Evolutionary conservation across 2,329 filamentous ascomycete genomes (phyloP).

Genomic region (Sporothrix pallida): DNA sequence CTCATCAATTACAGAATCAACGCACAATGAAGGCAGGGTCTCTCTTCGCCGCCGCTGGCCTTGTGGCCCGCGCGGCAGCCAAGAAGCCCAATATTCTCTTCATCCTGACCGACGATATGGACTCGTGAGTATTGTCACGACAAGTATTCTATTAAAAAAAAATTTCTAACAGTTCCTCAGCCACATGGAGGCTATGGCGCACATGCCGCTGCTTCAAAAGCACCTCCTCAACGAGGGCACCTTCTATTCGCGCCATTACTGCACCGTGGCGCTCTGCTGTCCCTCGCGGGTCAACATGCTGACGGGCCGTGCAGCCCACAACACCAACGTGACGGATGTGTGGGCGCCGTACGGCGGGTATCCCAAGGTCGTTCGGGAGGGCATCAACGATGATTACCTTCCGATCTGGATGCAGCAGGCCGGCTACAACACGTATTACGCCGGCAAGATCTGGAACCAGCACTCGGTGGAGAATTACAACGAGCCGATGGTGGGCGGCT

Average conservation of each 20-base stretch:
- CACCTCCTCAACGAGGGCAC: conserved; percentile 14
- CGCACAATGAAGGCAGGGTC: background rate
- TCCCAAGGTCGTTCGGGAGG: conserved; percentile 68
- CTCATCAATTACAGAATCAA: background rate
- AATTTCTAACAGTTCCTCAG: background rate
- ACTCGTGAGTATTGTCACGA: conserved; percentile 46
- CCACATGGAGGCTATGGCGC: background rate
- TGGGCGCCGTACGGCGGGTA: conserved; percentile 65
- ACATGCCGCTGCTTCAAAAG: conserved; percentile 17
- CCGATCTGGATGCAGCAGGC: conserved; percentile 71
- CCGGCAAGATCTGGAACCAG: conserved; percentile 65
- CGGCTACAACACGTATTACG: conserved; percentile 74
- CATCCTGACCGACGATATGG: conserved; percentile 13
- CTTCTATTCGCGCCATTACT: background rate
- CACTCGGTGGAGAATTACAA: conserved; percentile 67
- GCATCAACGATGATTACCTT: conserved; percentile 70
- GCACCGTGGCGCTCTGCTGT: conserved; percentile 62
- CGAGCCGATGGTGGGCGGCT: conserved; percentile 61
- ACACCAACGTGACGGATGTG: conserved; percentile 70
- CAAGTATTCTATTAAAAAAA: conserved; percentile 42
- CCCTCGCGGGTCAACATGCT: conserved; percentile 68
- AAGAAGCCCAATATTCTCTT: conserved; percentile 12
- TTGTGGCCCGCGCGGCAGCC: background rate
- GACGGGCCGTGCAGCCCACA: conserved; percentile 67
- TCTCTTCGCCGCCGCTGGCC: background rate